Conservation (phyloP, 176 grass and related monocot genomes). For the Urochloa ruziziensis region DNA sequence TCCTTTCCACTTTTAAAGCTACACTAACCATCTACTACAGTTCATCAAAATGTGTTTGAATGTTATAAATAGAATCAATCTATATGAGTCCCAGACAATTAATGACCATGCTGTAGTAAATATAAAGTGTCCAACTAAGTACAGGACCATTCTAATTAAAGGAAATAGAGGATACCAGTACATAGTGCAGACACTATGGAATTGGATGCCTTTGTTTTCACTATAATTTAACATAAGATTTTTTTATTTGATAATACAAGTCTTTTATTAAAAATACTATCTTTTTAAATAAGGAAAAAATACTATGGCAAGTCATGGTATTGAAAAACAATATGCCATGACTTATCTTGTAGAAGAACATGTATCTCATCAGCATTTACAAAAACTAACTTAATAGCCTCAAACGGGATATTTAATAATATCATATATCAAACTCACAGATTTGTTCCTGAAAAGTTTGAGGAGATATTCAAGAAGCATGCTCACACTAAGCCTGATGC, state of each 20-base stretch:
- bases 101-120: background rate
- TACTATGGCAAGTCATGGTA: background rate
- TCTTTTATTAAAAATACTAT: background rate
- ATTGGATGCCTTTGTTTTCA: background rate
- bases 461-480: constrained; percentile 76
- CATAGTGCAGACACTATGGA: background rate
- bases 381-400: background rate
- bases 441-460: constrained; percentile 72
- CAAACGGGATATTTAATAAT: background rate
- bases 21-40: background rate
- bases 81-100: background rate
- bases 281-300: no score
- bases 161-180: background rate
- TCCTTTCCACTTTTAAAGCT: background rate
- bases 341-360: background rate
- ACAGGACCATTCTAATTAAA: no score
- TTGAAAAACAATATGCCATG: background rate
- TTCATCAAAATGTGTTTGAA: background rate
- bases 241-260: background rate
- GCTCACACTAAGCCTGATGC: constrained; percentile 60
- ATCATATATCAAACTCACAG: constrained; percentile 17
- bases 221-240: background rate
- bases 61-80: background rate
- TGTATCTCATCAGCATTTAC: background rate
- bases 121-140: no score